Evolutionary conservation across 345 rosid species (phyloP).

Genomic region (Salix exigua): DNA sequence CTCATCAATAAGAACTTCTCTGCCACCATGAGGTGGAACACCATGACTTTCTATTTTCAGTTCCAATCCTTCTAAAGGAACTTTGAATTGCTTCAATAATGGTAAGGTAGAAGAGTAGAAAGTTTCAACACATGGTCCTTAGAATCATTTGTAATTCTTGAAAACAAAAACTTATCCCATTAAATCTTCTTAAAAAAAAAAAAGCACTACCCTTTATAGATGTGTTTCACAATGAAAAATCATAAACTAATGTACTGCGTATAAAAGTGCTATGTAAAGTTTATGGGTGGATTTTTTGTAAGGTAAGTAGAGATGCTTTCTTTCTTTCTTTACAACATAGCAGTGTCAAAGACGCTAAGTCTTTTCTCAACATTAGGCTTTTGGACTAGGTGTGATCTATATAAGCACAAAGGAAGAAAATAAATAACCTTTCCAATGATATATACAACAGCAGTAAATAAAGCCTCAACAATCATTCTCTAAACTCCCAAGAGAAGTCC

Average conservation of each 20-base stretch:
- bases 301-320: background rate
- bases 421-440: background rate
- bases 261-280: background rate
- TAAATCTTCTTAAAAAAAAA: background rate
- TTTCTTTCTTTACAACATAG: background rate
- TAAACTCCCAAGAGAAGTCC: background rate
- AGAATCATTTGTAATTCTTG: constrained; percentile 84
- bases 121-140: constrained; percentile 77
- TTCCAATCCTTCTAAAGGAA: constrained; percentile 70
- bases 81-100: constrained; percentile 62
- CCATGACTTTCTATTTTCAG: constrained; percentile 78
- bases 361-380: background rate
- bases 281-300: background rate
- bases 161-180: background rate
- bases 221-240: background rate
- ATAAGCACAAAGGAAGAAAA: background rate
- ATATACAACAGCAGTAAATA: background rate
- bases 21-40: constrained; percentile 76
- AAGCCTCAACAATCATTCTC: background rate
- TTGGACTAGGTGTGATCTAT: background rate
- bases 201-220: background rate
- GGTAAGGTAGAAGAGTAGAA: constrained; percentile 65
- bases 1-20: too few species aligned
- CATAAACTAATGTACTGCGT: background rate
- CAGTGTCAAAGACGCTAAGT: background rate